Base-by-base conservation (phyloP, 176 grass and related monocot species). In the Oryza punctata region DNA sequence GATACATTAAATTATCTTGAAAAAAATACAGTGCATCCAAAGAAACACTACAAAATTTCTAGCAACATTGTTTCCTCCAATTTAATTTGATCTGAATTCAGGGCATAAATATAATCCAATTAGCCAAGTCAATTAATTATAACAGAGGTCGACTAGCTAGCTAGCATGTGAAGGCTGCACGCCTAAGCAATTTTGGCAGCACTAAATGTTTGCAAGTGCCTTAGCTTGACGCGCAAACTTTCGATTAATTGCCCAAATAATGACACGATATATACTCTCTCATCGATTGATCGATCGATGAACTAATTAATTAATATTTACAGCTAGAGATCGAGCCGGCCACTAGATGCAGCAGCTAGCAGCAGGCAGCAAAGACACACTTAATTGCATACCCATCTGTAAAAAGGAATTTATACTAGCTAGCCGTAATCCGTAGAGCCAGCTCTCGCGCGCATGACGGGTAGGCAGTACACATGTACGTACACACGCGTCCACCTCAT, bases 181-280 rank as follows among this genome's bases (percentile, higher is more conserved):
- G 57, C 19, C 57, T 61, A 61, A 61, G n/a, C n/a, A 61, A 61
- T 24, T 61, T 61, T 24, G 57, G 21, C n/a, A 61, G 19, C 57
- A 61, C 57, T 61, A 61, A 61, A 61, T 61, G 57, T 57, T 38
- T 63, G 28, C 68, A 50, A 72, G 63, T 25, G 33, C 46, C 77
- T 25, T n/a, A n/a, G n/a, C n/a, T n/a, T 75, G 70, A 87, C 78
- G 47, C 33, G 78, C 63, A 68, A 87, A 81, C 78, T 81, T 84
- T 76, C 2, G 57, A 83, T 26, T 45, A 50, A 30, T 63, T 81
- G 70, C 32, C 18, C 3, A 38, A 68, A 67, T 28, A 37, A 63
- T 57, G 45, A 32, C 9, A 11, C 3, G 23, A 67, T 26, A 12
- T 54, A 11, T 47, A 19, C 4, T 0, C 5, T 57, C 52, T 54